A percentile compares a stretch with the other conserved stretches of the same genome.
These are phyloP conservation scores for Termitomyces sp. DNA, from an alignment of 768 basidiomycete genomes.

Conservation along the genomic window DNA sequence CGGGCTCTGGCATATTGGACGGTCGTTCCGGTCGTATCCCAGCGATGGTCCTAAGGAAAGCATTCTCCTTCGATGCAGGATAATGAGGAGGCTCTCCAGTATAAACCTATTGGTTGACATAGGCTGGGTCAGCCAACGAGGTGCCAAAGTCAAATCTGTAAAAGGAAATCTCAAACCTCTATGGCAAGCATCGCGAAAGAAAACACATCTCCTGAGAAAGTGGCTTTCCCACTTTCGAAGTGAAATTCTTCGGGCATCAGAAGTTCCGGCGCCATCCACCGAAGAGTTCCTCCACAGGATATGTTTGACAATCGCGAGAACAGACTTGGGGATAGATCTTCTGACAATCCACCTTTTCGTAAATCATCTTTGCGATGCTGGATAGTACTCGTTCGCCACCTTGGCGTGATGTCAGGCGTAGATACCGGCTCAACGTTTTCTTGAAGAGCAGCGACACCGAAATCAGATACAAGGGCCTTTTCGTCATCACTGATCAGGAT, in stretches of 20 bases:
- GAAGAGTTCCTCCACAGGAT: slow-evolving; percentile 17
- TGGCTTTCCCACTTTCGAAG: slow-evolving; percentile 8
- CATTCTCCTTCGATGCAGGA: neutral
- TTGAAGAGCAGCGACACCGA: slow-evolving; percentile 8
- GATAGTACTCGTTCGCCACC: neutral
- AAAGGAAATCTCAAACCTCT: neutral
- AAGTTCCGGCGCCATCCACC: slow-evolving; percentile 27
- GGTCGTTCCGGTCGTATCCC: slow-evolving; percentile 5
- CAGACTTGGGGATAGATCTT: neutral
- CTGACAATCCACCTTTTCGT: neutral
- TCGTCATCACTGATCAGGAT: slow-evolving; percentile 11
- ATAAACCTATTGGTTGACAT: neutral
- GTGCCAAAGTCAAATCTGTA: neutral
- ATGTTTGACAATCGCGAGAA: slow-evolving; percentile 9
- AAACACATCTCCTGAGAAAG: slow-evolving; percentile 24
- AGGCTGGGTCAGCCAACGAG: too few species aligned
- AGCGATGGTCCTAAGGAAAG: neutral
- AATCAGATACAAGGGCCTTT: slow-evolving; percentile 9
- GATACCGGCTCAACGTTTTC: neutral
- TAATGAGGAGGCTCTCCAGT: slow-evolving; percentile 5
- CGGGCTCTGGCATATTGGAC: neutral
- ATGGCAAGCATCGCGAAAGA: slow-evolving; percentile 22
- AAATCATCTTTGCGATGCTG: neutral
- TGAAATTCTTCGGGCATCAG: slow-evolving; percentile 14
- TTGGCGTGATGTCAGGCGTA: neutral